Conservation (phyloP, 2,329 filamentous ascomycete species). For the Trichophyton equinum region DNA sequence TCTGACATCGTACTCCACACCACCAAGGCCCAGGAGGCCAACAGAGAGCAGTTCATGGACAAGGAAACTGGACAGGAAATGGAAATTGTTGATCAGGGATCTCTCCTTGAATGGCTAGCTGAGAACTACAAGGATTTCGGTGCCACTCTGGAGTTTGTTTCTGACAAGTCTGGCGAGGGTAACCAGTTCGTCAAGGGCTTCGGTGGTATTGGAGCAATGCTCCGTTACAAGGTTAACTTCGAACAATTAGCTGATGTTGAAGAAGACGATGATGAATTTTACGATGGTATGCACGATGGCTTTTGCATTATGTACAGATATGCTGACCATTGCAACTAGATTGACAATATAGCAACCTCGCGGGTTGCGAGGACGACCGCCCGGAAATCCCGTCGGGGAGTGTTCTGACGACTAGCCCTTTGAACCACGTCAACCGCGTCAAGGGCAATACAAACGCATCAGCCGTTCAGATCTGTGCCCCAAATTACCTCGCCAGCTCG, state of each 20-base stretch:
- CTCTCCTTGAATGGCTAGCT: constrained; percentile 98
- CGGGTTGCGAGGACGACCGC: constrained; percentile 71
- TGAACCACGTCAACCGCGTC: constrained; percentile 26
- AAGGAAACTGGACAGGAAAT: constrained; percentile 94
- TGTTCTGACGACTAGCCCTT: constrained; percentile 44
- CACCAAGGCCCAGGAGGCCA: constrained; percentile 69
- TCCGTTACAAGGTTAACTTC: constrained; percentile 99
- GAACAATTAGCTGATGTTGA: constrained; percentile 88
- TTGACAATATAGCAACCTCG: constrained; percentile 87
- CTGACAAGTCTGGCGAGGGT: constrained; percentile 91
- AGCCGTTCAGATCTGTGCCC: constrained; percentile 21
- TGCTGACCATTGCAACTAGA: constrained; percentile 36
- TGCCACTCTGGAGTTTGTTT: constrained; percentile 90
- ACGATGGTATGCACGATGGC: constrained; percentile 47
- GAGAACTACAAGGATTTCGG: constrained; percentile 98
- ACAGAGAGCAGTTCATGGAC: constrained; percentile 82
- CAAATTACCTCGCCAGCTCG: constrained; percentile 23
- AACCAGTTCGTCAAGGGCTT: constrained; percentile 99
- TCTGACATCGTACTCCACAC: constrained; percentile 68
- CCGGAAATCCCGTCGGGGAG: constrained; percentile 43
- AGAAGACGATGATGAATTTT: constrained; percentile 88
- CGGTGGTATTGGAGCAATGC: constrained; percentile 90
- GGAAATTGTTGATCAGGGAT: constrained; percentile 76
- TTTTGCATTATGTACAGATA: not conserved
- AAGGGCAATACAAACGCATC: constrained; percentile 23